Conservation (phyloP, 1,284 basidiomycete species). For the Pulveroboletus sp. region DNA sequence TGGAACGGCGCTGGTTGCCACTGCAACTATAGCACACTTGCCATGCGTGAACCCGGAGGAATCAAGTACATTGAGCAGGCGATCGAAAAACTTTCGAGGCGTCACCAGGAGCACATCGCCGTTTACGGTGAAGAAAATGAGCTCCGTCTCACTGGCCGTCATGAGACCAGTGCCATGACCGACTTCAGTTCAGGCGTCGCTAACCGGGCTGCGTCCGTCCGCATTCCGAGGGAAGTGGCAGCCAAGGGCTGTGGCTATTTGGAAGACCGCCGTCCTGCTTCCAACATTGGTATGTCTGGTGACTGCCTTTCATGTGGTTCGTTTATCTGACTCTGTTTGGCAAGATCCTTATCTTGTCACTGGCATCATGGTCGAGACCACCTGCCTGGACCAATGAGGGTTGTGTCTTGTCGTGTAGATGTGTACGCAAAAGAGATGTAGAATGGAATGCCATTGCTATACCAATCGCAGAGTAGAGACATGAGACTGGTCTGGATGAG, state of each 20-base stretch:
- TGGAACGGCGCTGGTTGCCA: conserved; percentile 99
- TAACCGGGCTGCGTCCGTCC: conserved; percentile 95
- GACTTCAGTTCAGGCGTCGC: conserved; percentile 94
- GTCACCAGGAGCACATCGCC: conserved; percentile 89
- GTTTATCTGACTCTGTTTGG: conserved; percentile 10
- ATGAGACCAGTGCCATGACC: conserved; percentile 96
- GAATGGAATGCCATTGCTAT: conserved; percentile 18
- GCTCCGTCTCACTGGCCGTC: conserved; percentile 86
- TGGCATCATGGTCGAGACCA: conserved; percentile 91
- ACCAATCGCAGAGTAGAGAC: conserved; percentile 16
- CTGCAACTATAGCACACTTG: conserved; percentile 91
- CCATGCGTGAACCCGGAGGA: conserved; percentile 91
- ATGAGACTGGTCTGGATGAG: neutral
- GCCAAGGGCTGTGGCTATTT: conserved; percentile 94
- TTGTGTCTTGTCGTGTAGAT: conserved; percentile 5
- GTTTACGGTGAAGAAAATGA: conserved; percentile 98
- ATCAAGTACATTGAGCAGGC: conserved; percentile 93
- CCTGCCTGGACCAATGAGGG: conserved; percentile 53
- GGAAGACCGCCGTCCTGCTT: conserved; percentile 94
- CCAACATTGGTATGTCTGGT: conserved; percentile 84
- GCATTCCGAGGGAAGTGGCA: conserved; percentile 90
- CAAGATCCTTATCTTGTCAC: conserved; percentile 88
- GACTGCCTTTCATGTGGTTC: conserved; percentile 2
- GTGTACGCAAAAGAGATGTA: conserved; percentile 4
- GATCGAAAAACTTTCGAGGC: conserved; percentile 85